A percentile compares a stretch with the other conserved stretches of the same genome.
Conservation (phyloP, 148 eudicot genomes). For the Vaccinium vitisidaea region DNA sequence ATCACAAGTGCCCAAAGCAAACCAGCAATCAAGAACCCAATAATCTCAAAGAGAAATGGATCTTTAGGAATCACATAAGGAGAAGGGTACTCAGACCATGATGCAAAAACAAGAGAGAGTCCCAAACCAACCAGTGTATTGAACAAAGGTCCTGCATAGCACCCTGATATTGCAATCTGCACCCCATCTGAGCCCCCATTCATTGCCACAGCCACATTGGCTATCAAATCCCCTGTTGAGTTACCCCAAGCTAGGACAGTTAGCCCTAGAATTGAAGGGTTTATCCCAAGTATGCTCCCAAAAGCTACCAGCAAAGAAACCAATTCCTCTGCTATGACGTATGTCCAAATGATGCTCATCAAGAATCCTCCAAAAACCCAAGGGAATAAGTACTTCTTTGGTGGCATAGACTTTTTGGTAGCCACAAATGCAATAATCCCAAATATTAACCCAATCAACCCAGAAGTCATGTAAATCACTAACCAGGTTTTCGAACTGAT, state of each 20-base stretch:
- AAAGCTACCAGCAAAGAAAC: constrained; percentile 21
- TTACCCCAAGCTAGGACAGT: constrained; percentile 29
- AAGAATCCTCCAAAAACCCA: constrained; percentile 19
- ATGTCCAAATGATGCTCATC: constrained; percentile 26
- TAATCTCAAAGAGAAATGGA: constrained; percentile 11
- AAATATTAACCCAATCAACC: constrained; percentile 11
- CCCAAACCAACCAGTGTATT: constrained; percentile 26
- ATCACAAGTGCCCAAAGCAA: constrained; percentile 25
- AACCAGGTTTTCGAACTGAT: background rate
- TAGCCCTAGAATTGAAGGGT: constrained; percentile 22
- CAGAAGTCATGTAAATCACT: constrained; percentile 1
- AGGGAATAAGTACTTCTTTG: constrained; percentile 9
- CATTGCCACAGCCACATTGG: constrained; percentile 19
- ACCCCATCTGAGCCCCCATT: constrained; percentile 22
- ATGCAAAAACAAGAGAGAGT: constrained; percentile 10
- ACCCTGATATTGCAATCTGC: constrained; percentile 20
- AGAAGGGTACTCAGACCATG: constrained; percentile 20
- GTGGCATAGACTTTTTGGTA: constrained; percentile 10
- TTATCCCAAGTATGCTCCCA: constrained; percentile 20
- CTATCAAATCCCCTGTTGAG: constrained; percentile 23
- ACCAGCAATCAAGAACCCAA: constrained; percentile 18
- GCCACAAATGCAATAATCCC: constrained; percentile 5
- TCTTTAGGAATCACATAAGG: constrained; percentile 15
- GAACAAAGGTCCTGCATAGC: constrained; percentile 24
- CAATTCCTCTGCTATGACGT: constrained; percentile 21